These are phyloP conservation scores for Mallotus nudiflorus DNA, from an alignment of 345 rosid genomes.

Conservation along the genomic window DNA sequence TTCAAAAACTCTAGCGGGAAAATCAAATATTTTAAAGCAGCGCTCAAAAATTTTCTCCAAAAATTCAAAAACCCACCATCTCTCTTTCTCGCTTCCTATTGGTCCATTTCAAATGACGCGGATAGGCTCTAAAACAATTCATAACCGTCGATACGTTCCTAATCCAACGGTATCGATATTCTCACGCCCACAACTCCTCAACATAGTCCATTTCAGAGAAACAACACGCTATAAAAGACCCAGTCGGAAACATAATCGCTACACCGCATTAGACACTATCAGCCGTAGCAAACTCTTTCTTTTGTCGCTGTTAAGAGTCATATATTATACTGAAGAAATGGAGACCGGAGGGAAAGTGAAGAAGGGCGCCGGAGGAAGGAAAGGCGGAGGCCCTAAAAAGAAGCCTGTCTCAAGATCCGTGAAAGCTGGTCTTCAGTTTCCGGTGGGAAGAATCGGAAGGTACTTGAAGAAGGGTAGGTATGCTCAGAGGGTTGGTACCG, in stretches of 20 bases:
- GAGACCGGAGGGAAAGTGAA: constrained; percentile 49
- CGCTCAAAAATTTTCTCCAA: neutral
- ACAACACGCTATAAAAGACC: constrained; percentile 13
- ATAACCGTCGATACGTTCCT: constrained; percentile 3
- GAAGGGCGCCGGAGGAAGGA: constrained; percentile 71
- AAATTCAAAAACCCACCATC: neutral
- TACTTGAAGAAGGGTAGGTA: constrained; percentile 77
- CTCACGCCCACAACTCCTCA: neutral
- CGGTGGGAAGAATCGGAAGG: constrained; percentile 80
- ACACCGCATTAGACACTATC: neutral
- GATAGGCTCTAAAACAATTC: neutral
- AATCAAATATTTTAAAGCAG: neutral
- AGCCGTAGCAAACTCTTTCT: neutral
- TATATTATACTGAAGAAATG: constrained; percentile 32
- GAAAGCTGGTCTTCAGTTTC: constrained; percentile 75
- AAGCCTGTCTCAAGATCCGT: constrained; percentile 74
- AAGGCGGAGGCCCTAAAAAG: constrained; percentile 73
- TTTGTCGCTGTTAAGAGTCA: neutral
- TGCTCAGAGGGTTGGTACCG: constrained; percentile 63
- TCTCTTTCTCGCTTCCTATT: constrained; percentile 15
- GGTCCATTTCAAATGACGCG: constrained; percentile 16
- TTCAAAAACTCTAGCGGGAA: no score
- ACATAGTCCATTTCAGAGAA: neutral
- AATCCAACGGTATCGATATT: constrained; percentile 17
- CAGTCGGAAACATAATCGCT: neutral